These are phyloP conservation scores for Ajuga reptans DNA, from an alignment of 305 asterid species.

Conservation along the genomic window DNA sequence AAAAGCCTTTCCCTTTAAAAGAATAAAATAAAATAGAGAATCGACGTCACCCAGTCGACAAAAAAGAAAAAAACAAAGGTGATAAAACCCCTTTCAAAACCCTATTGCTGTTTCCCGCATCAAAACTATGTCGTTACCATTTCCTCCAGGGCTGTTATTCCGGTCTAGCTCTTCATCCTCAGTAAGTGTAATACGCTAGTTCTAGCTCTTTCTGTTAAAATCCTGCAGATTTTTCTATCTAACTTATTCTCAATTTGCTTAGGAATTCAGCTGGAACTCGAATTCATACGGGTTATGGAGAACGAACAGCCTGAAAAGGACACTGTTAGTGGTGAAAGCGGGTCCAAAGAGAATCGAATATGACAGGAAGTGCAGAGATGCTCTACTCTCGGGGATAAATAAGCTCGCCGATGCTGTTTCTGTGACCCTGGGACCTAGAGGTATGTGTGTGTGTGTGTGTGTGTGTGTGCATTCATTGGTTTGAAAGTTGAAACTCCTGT, in stretches of 20 bases:
- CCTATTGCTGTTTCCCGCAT: conserved; percentile 17
- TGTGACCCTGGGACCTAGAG: conserved; percentile 88
- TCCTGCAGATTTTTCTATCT: conserved; percentile 8
- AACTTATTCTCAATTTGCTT: neutral
- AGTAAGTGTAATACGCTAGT: conserved; percentile 17
- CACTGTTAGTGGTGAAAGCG: conserved; percentile 50
- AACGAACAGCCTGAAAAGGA: conserved; percentile 24
- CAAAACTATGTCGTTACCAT: conserved; percentile 33
- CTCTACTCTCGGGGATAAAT: conserved; percentile 74
- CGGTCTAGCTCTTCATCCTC: conserved; percentile 11
- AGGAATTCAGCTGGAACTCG: conserved; percentile 37
- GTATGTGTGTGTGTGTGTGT: conserved; percentile 21
- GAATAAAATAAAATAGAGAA: too few relatives aligned
- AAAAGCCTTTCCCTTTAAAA: too few relatives aligned
- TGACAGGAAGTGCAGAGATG: conserved; percentile 62
- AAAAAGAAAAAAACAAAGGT: neutral
- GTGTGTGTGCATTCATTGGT: neutral
- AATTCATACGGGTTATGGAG: conserved; percentile 28
- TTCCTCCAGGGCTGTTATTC: conserved; percentile 28
- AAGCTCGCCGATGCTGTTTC: conserved; percentile 96
- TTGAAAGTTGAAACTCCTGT: neutral
- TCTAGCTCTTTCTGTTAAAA: neutral
- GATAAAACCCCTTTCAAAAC: conserved; percentile 31
- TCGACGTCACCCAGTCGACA: too few relatives aligned
- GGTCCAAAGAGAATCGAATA: conserved; percentile 76